Evolutionary conservation across 345 rosid species (phyloP).

Genomic region (Limnanthes douglasii): DNA sequence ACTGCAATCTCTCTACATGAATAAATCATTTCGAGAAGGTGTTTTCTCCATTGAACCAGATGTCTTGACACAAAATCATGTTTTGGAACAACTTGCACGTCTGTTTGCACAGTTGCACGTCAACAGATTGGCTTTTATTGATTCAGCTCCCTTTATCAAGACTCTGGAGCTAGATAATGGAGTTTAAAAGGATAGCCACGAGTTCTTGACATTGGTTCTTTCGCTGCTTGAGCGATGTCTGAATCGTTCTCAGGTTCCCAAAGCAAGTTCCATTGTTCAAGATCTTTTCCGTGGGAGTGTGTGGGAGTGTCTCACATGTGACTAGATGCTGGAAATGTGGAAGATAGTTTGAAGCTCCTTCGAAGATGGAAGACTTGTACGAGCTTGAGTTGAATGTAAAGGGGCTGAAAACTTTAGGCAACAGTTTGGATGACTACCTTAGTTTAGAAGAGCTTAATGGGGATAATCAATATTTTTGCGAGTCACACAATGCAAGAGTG

Average conservation of each 20-base stretch:
- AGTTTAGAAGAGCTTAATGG: conserved; percentile 80
- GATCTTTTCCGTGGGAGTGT: conserved; percentile 95
- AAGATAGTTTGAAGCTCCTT: conserved; percentile 78
- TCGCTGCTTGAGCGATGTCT: conserved; percentile 90
- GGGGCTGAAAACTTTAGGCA: conserved; percentile 73
- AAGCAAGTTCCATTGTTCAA: conserved; percentile 70
- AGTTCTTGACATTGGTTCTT: conserved; percentile 80
- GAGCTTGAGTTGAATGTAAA: conserved; percentile 89
- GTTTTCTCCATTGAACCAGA: conserved; percentile 75
- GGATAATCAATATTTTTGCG: conserved; percentile 88
- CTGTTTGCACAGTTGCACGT: conserved; percentile 80
- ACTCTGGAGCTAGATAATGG: conserved; percentile 89
- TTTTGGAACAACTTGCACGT: conserved; percentile 72
- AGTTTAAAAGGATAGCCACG: conserved; percentile 94
- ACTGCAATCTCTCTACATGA: conserved; percentile 87
- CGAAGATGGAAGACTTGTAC: conserved; percentile 83
- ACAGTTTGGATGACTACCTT: conserved; percentile 83
- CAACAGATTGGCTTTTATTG: conserved; percentile 70
- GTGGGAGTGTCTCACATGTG: conserved; percentile 88
- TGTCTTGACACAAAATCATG: conserved; percentile 57
- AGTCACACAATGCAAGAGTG: conserved; percentile 65
- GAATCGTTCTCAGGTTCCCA: conserved; percentile 39
- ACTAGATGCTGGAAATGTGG: conserved; percentile 96
- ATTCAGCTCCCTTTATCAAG: conserved; percentile 88
- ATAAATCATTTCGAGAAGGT: conserved; percentile 57